Percentiles rank a stretch among this genome's conserved stretches.
Evolutionary conservation across 2,329 filamentous ascomycete genomes (phyloP).

Genomic region (Kalaharituber pfeilii): DNA sequence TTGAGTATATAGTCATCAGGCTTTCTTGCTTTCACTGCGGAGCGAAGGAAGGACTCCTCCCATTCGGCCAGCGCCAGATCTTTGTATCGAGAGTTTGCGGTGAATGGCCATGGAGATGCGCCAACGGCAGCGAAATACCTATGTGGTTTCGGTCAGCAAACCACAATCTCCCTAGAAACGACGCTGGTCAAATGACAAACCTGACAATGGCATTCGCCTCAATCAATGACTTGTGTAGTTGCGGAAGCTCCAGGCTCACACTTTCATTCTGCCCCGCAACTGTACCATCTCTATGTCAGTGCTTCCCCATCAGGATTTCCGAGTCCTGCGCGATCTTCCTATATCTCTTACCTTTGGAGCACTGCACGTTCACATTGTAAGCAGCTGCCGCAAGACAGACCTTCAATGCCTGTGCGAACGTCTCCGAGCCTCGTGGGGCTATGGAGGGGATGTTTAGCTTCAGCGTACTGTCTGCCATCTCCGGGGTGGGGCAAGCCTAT

Average conservation of each 20-base stretch:
- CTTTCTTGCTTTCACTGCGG: background rate
- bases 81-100: constrained; percentile 12
- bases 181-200: constrained; percentile 5
- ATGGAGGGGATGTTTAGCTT: constrained; percentile 23
- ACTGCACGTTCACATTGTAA: constrained; percentile 20
- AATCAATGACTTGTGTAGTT: constrained; percentile 19
- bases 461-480: constrained; percentile 16
- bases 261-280: constrained; percentile 15
- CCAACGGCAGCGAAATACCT: constrained; percentile 17
- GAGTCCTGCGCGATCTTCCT: background rate
- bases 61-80: constrained; percentile 23
- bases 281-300: constrained; percentile 1
- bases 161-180: too few species aligned
- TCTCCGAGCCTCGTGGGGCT: constrained; percentile 18
- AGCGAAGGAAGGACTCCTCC: constrained; percentile 18
- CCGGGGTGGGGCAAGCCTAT: too few species aligned
- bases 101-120: constrained; percentile 16
- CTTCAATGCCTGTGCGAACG: constrained; percentile 22
- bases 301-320: background rate
- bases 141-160: background rate
- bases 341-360: constrained; percentile 18
- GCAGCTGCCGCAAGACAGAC: constrained; percentile 20
- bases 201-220: constrained; percentile 24
- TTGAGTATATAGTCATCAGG: constrained; percentile 7
- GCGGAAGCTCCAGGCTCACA: constrained; percentile 20